These are phyloP conservation scores for Tetrahymena elliotti DNA, from an alignment of 73 alveolate genomes.

Conservation along the genomic window DNA sequence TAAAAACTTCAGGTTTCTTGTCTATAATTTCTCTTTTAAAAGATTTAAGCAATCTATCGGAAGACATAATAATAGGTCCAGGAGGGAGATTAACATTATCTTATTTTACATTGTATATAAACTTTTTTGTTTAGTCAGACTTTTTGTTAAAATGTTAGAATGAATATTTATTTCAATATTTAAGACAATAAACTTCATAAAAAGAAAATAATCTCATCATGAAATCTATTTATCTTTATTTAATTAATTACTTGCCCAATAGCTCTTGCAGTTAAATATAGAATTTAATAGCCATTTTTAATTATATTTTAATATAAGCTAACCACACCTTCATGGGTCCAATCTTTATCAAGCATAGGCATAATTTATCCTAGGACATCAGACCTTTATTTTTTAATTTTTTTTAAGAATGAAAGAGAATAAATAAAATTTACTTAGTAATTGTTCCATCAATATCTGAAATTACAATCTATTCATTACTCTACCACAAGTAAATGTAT, in stretches of 20 bases:
- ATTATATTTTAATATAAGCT: constrained; percentile 59
- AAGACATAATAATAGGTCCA: constrained; percentile 95
- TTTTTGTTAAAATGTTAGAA: no score
- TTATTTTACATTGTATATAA: constrained; percentile 6
- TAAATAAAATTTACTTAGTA: constrained; percentile 46
- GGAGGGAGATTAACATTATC: constrained; percentile 47
- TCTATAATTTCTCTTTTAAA: constrained; percentile 88
- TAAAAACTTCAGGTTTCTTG: constrained; percentile 76
- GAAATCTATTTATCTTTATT: no score
- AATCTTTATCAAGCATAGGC: constrained; percentile 87
- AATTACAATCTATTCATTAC: constrained; percentile 65
- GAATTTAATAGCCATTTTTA: constrained; percentile 81
- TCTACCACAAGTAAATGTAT: constrained; percentile 75
- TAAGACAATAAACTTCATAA: no score
- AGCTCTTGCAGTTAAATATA: constrained; percentile 94
- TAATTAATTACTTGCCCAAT: constrained; percentile 80
- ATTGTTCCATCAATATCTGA: constrained; percentile 98
- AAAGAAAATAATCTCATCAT: no score
- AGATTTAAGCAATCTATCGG: constrained; percentile 84
- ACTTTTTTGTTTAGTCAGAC: constrained; percentile 13
- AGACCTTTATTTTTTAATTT: constrained; percentile 1
- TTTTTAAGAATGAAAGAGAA: neutral
- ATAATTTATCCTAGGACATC: constrained; percentile 91
- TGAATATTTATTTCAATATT: no score
- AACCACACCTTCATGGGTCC: constrained; percentile 92